Percentiles rank a stretch among this genome's conserved stretches.
Evolutionary conservation across 2,329 filamentous ascomycete genomes (phyloP).

Genomic region (Rutstroemia sp.): DNA sequence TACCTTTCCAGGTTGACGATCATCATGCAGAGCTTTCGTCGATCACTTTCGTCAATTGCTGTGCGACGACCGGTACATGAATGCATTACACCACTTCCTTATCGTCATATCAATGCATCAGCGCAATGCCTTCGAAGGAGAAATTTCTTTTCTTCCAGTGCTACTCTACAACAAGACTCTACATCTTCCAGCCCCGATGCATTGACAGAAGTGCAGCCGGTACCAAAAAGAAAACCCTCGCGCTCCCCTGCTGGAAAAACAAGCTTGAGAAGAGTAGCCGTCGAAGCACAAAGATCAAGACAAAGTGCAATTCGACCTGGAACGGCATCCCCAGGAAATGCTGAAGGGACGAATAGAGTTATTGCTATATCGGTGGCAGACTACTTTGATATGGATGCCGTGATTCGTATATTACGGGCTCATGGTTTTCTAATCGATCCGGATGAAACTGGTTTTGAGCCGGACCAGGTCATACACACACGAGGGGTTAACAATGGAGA

Average conservation of each 20-base stretch:
- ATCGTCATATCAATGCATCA: constrained; percentile 32
- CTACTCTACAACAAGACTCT: constrained; percentile 38
- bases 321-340: constrained; percentile 20
- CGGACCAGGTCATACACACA: constrained; percentile 56
- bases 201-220: neutral
- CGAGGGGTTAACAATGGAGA: constrained; percentile 63
- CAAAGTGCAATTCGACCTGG: constrained; percentile 29
- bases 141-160: constrained; percentile 60
- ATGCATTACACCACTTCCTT: constrained; percentile 9
- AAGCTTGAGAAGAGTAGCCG: constrained; percentile 76
- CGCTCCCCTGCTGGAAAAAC: constrained; percentile 53
- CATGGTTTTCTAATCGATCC: constrained; percentile 57
- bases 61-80: constrained; percentile 15
- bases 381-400: constrained; percentile 55
- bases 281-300: constrained; percentile 66
- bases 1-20: neutral
- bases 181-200: neutral
- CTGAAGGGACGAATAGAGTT: constrained; percentile 36
- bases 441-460: constrained; percentile 52
- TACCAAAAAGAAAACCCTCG: constrained; percentile 36
- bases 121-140: constrained; percentile 42
- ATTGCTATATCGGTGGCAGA: constrained; percentile 56
- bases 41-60: constrained; percentile 14
- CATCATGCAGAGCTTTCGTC: constrained; percentile 22
- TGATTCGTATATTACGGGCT: constrained; percentile 47